Base-by-base conservation (phyloP, 768 basidiomycete genomes). In the Auriculariales sp. region DNA sequence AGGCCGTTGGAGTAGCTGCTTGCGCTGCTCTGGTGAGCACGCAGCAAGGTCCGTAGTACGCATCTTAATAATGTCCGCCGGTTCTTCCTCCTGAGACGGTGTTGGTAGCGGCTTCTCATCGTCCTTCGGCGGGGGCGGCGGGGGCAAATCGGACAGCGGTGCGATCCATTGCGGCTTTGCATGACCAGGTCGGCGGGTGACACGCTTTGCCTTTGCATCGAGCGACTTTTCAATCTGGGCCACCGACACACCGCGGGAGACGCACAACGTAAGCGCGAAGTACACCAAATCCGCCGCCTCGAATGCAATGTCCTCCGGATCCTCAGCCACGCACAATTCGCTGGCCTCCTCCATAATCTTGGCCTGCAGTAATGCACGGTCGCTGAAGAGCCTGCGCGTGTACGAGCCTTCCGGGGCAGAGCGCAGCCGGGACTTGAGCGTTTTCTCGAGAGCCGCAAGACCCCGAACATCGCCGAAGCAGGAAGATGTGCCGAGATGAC, bases 281-380 rank as follows among this genome's bases (percentile, higher is more conserved):
- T 98, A 99, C 34, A 94, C 59, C 22, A 99, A 70, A 66, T 99
- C 95, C 1, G 93, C 94, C 5, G 92, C 88, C 65, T 99, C 95
- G 53, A 93, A 94, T 1, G 92, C 86, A 14, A 95, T 69, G 28
- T 97, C 88, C 45, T 85, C 79, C 59, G 76, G 77, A 1, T 78
- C 77, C 56, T 78, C 69, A 22, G 89, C 89, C 15, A 72, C 72
- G 61, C 91, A 94, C n/a, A 99, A 74, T 64, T 99, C 95, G 57
- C 94, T 88, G 0, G 95, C 95, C 63, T 99, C 95, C 65, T 99
- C 95, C 81, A 86, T 89, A 55, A 99, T 91, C 71, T 99, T 99
- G 47, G 91, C 83, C 42, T 72, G 76, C 39, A 98, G 69, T n/a
- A 99, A 72, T 42, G 72, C 74, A 3, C 81, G 67, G 61, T 97